These are phyloP conservation scores for Adiantum capillusveneris DNA, from an alignment of 75 land plant genomes.

Conservation along the genomic window DNA sequence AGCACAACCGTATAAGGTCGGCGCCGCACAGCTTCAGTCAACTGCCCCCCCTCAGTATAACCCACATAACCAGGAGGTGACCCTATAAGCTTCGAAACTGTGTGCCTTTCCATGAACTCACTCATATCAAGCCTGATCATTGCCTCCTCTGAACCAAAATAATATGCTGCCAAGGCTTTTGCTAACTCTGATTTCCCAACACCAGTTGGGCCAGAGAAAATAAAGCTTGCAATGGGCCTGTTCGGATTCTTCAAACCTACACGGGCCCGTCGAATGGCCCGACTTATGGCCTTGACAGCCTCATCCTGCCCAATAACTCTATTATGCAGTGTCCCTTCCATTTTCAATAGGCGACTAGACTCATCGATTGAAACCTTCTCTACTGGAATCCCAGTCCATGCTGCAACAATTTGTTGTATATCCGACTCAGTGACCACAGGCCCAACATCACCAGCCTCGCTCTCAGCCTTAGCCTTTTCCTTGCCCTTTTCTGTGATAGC, in stretches of 20 bases:
- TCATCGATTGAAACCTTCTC: constrained; percentile 53
- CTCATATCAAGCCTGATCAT: constrained; percentile 54
- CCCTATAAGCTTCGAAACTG: constrained; percentile 52
- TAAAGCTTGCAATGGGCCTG: constrained; percentile 54
- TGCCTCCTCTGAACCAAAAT: constrained; percentile 53
- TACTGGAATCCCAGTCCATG: constrained; percentile 53
- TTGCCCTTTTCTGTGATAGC: constrained; percentile 37
- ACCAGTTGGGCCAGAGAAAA: constrained; percentile 57
- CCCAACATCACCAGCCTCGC: constrained; percentile 33
- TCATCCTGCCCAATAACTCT: constrained; percentile 50
- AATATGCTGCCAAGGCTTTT: constrained; percentile 47
- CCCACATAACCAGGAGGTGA: constrained; percentile 59
- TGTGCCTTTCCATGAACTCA: constrained; percentile 58
- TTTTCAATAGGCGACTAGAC: constrained; percentile 40
- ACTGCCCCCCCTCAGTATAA: constrained; percentile 51
- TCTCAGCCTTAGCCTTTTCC: constrained; percentile 35
- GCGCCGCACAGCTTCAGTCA: constrained; percentile 49
- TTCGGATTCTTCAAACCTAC: constrained; percentile 54
- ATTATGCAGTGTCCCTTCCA: constrained; percentile 52
- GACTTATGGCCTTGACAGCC: constrained; percentile 49
- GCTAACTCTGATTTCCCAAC: constrained; percentile 57
- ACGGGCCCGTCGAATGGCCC: constrained; percentile 45
- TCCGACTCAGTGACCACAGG: constrained; percentile 35
- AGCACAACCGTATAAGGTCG: constrained; percentile 52
- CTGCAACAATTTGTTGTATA: constrained; percentile 42